Percentiles rank a stretch among this genome's conserved stretches.
Conservation (phyloP, 1,284 basidiomycete species). For the Trichosporon sp. region DNA sequence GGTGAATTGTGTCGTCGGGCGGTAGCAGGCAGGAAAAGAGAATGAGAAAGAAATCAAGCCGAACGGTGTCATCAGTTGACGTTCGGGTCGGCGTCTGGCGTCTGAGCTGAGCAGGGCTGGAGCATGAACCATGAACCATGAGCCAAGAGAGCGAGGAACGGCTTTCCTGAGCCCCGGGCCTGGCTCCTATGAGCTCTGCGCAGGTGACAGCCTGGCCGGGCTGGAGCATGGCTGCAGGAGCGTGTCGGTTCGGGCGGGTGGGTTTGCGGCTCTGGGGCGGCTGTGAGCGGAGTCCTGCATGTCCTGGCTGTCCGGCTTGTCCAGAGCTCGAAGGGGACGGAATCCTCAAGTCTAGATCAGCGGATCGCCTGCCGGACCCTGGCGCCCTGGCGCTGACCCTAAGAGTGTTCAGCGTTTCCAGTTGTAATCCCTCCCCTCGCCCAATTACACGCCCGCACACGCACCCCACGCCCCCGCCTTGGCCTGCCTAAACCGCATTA, state of each 20-base stretch:
- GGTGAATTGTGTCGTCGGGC: neutral
- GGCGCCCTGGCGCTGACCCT: neutral
- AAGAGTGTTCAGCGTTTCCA: neutral
- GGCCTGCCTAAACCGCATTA: neutral
- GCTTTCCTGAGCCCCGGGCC: neutral
- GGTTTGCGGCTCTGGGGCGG: neutral
- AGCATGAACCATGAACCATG: neutral
- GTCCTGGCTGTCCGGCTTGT: no score
- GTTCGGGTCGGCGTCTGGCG: neutral
- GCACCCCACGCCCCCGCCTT: no score
- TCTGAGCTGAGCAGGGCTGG: no score
- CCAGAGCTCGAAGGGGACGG: neutral
- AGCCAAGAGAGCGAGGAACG: neutral
- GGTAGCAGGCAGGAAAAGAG: neutral
- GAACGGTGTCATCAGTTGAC: neutral
- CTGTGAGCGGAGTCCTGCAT: neutral
- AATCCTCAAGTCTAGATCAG: neutral
- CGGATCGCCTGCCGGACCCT: slow-evolving; percentile 2
- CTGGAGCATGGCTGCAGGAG: neutral
- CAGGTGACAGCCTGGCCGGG: neutral
- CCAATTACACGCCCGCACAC: neutral
- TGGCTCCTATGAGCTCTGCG: no score
- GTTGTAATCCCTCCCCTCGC: neutral
- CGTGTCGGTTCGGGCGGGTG: neutral
- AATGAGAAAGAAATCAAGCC: neutral